These are phyloP conservation scores for Triangularia setosa DNA, from an alignment of 2,329 filamentous ascomycete species.

Conservation along the genomic window DNA sequence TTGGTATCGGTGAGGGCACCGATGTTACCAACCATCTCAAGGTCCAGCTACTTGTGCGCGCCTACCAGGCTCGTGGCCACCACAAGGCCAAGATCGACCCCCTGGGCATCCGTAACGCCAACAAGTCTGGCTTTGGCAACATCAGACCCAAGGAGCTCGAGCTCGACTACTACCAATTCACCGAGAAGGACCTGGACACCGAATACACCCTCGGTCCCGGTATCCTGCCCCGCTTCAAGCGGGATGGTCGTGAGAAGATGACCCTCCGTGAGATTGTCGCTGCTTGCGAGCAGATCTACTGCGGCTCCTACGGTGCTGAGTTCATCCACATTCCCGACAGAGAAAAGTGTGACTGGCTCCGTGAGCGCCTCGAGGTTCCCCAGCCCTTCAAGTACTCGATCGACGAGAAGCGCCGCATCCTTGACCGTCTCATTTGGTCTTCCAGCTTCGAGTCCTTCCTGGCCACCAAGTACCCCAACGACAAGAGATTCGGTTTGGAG, in stretches of 20 bases:
- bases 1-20: slow-evolving; percentile 63
- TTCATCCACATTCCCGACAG: slow-evolving; percentile 99
- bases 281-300: slow-evolving; percentile 93
- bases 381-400: slow-evolving; percentile 95
- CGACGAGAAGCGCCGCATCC: slow-evolving; percentile 95
- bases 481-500: slow-evolving; percentile 98
- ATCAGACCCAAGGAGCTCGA: slow-evolving; percentile 87
- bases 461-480: slow-evolving; percentile 97
- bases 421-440: slow-evolving; percentile 97
- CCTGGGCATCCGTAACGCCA: slow-evolving; percentile 84
- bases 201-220: slow-evolving; percentile 91
- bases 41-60: slow-evolving; percentile 93
- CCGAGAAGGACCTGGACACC: slow-evolving; percentile 85
- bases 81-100: slow-evolving; percentile 98
- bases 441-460: slow-evolving; percentile 96
- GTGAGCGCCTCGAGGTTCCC: slow-evolving; percentile 90
- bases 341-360: slow-evolving; percentile 97
- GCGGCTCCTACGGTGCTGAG: slow-evolving; percentile 93
- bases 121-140: slow-evolving; percentile 72
- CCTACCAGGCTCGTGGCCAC: slow-evolving; percentile 96
- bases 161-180: slow-evolving; percentile 92
- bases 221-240: slow-evolving; percentile 91
- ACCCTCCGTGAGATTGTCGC: slow-evolving; percentile 89
- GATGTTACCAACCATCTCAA: slow-evolving; percentile 96
- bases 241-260: slow-evolving; percentile 89